A percentile compares a stretch with the other conserved stretches of the same genome.
These are phyloP conservation scores for Cercophora sp. DNA, from an alignment of 495 filamentous ascomycete genomes.

Conservation along the genomic window DNA sequence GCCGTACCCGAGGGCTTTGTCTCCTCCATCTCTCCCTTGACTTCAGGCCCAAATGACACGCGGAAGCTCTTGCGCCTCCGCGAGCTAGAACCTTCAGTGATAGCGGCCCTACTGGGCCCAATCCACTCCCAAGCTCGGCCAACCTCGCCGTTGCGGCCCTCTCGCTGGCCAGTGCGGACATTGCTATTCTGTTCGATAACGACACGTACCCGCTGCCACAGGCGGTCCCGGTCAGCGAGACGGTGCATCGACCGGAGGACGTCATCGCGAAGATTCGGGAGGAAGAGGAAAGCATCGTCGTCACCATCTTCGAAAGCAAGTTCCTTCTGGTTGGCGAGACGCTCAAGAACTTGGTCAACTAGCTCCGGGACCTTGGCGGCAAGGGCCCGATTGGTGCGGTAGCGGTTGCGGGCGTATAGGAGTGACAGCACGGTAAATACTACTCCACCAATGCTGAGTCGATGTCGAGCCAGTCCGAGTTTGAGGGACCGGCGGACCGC, in stretches of 20 bases:
- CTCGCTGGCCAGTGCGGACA: slow-evolving; percentile 77
- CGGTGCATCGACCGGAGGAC: slow-evolving; percentile 79
- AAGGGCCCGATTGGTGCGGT: slow-evolving; percentile 55
- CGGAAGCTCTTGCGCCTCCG: slow-evolving; percentile 49
- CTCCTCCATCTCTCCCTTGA: slow-evolving; percentile 21
- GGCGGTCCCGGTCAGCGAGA: slow-evolving; percentile 61
- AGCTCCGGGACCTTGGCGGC: slow-evolving; percentile 70
- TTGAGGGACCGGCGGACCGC: slow-evolving; percentile 83
- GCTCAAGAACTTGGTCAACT: slow-evolving; percentile 75
- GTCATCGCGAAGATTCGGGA: slow-evolving; percentile 88
- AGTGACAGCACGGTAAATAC: slow-evolving; percentile 45
- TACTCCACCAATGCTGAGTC: slow-evolving; percentile 82
- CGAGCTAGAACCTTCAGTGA: slow-evolving; percentile 33
- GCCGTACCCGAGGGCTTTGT: slow-evolving; percentile 1
- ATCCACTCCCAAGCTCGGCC: slow-evolving; percentile 96
- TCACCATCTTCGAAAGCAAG: slow-evolving; percentile 63
- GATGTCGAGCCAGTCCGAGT: slow-evolving; percentile 90
- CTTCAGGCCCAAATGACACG: slow-evolving; percentile 42
- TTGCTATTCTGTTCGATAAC: slow-evolving; percentile 94
- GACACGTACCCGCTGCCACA: slow-evolving; percentile 76
- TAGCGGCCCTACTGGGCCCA: slow-evolving; percentile 54
- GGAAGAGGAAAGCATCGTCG: slow-evolving; percentile 71
- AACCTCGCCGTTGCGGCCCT: slow-evolving; percentile 79
- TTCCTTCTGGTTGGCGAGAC: slow-evolving; percentile 76
- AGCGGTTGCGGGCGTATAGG: slow-evolving; percentile 54